phyloP scores from a whole-genome alignment of 768 basidiomycete species.

The Pleurotus eryngii region DNA sequence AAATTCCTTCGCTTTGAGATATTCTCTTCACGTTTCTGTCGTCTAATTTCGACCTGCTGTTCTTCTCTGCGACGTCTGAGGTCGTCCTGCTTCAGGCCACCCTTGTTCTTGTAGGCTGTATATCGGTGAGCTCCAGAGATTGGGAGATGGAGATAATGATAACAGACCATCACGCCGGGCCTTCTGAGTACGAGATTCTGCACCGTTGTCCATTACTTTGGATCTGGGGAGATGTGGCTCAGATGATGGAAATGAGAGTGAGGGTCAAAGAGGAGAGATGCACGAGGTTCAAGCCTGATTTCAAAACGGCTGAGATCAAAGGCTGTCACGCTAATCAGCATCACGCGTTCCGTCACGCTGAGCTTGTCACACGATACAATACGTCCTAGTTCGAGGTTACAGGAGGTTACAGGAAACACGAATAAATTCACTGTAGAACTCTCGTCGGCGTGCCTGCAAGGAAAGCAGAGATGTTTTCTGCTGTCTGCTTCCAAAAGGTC shows the following conservation, averaged over 20 bases:
- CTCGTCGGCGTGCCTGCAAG: slow-evolving; percentile 38
- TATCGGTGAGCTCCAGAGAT: slow-evolving; percentile 32
- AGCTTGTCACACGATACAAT: background rate
- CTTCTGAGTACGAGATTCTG: slow-evolving; percentile 69
- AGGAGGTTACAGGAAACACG: background rate
- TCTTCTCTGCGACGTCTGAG: slow-evolving; percentile 96
- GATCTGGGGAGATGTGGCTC: slow-evolving; percentile 20
- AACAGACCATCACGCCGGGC: slow-evolving; percentile 68
- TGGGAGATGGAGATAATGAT: slow-evolving; percentile 19
- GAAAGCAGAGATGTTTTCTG: slow-evolving; percentile 55
- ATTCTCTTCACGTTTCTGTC: slow-evolving; percentile 98
- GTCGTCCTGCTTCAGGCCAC: slow-evolving; percentile 86
- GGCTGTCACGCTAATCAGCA: slow-evolving; percentile 4
- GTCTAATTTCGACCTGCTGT: slow-evolving; percentile 97
- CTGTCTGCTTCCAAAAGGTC: slow-evolving; percentile 51
- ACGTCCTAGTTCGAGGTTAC: background rate
- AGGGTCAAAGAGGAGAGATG: slow-evolving; percentile 12
- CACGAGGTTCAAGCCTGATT: slow-evolving; percentile 8
- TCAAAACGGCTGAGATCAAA: background rate
- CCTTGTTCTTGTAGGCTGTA: slow-evolving; percentile 88
- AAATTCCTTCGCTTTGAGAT: slow-evolving; percentile 97
- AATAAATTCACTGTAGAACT: background rate
- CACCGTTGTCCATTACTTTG: slow-evolving; percentile 35
- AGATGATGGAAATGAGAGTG: slow-evolving; percentile 22
- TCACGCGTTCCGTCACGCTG: background rate